These are phyloP conservation scores for Penicillium lividum DNA, from an alignment of 495 filamentous ascomycete species.

Conservation along the genomic window DNA sequence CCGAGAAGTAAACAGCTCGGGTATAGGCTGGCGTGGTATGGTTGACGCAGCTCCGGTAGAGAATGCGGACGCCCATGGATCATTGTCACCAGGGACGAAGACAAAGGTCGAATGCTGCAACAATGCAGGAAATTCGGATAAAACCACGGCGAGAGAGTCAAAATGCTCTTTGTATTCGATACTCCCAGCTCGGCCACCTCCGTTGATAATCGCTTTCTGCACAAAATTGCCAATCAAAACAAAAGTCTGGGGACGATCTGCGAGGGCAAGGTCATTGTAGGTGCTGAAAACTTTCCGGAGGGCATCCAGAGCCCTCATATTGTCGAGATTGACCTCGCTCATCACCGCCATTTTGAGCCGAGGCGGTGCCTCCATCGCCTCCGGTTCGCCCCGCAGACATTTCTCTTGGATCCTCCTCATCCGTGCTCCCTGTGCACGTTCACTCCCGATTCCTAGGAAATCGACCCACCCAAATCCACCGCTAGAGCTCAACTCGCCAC, in stretches of 20 bases:
- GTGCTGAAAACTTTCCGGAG: slow-evolving; percentile 69
- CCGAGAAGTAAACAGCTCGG: slow-evolving; percentile 83
- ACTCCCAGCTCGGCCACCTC: slow-evolving; percentile 64
- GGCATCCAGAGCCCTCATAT: slow-evolving; percentile 72
- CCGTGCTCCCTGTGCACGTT: slow-evolving; percentile 75
- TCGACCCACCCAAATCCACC: slow-evolving; percentile 96
- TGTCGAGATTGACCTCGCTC: slow-evolving; percentile 83
- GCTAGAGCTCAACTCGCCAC: slow-evolving; percentile 57
- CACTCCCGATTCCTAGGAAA: slow-evolving; percentile 87
- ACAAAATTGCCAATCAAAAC: slow-evolving; percentile 86
- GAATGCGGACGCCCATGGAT: slow-evolving; percentile 89
- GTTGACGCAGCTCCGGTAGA: slow-evolving; percentile 75
- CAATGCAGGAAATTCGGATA: slow-evolving; percentile 84
- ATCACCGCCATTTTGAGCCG: slow-evolving; percentile 66
- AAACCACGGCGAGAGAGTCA: slow-evolving; percentile 75
- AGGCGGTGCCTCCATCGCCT: slow-evolving; percentile 30
- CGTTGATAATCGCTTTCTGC: slow-evolving; percentile 65
- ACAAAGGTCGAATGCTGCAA: slow-evolving; percentile 80
- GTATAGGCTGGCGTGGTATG: slow-evolving; percentile 72
- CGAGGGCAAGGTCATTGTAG: slow-evolving; percentile 54
- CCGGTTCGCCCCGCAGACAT: slow-evolving; percentile 29
- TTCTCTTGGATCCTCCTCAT: slow-evolving; percentile 76
- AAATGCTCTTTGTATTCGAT: slow-evolving; percentile 97
- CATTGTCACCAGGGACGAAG: slow-evolving; percentile 94
- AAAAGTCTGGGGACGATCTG: slow-evolving; percentile 71